Evolutionary conservation across 257 asterid genomes (phyloP).

Genomic region (Leptodermis oblonga): DNA sequence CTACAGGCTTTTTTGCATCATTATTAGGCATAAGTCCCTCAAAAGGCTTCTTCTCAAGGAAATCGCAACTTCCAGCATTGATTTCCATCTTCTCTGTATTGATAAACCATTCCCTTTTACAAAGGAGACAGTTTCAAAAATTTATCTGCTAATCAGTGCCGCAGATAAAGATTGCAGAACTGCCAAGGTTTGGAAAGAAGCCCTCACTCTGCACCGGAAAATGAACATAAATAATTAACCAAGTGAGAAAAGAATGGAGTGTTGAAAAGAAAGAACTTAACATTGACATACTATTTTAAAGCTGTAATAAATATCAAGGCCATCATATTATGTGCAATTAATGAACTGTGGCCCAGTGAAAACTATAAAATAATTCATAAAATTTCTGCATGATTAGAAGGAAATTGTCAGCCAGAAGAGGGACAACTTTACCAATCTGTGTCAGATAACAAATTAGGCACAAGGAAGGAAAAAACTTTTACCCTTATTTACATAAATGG

Average conservation of each 20-base stretch:
- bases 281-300: background rate
- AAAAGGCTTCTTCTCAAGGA: conserved; percentile 44
- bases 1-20: conserved; percentile 44
- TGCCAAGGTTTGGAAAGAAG: conserved; percentile 9
- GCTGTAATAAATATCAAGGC: background rate
- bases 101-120: conserved; percentile 51
- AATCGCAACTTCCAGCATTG: conserved; percentile 33
- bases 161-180: conserved; percentile 11
- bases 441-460: background rate
- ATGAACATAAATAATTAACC: background rate
- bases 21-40: conserved; percentile 36
- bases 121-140: conserved; percentile 11
- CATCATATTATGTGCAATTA: background rate
- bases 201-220: conserved; percentile 24
- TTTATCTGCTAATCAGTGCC: conserved; percentile 18
- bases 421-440: background rate
- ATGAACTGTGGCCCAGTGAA: background rate
- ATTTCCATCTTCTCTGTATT: conserved; percentile 40
- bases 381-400: background rate
- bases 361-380: background rate
- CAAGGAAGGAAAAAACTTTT: background rate
- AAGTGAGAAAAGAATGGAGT: background rate
- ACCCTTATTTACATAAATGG: background rate
- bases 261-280: conserved; percentile 2
- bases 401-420: background rate